Percentiles rank a stretch among this genome's conserved stretches.
Conservation (phyloP, 306 rosid genomes). For the Corylus americana region DNA sequence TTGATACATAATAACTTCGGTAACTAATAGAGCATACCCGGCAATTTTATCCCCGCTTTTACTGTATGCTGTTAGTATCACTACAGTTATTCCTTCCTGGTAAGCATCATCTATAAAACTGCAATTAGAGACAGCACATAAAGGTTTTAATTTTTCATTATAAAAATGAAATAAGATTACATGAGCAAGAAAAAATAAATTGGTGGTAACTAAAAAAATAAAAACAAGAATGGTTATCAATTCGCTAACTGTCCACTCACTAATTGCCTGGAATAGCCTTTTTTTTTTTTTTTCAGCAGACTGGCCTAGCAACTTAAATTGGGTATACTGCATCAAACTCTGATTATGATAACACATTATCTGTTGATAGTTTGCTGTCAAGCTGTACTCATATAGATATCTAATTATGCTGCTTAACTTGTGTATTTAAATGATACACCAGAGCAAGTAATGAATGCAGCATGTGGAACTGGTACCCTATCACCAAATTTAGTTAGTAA, state of each 20-base stretch:
- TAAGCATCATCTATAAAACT: constrained; percentile 85
- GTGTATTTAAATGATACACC: too few species aligned
- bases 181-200: neutral
- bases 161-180: neutral
- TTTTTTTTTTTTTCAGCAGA: neutral
- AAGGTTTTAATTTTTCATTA: neutral
- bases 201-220: neutral
- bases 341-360: too few species aligned
- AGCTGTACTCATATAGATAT: too few species aligned
- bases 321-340: neutral
- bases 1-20: constrained; percentile 18
- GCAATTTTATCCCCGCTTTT: constrained; percentile 65
- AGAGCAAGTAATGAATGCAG: too few species aligned
- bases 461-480: too few species aligned
- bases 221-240: neutral
- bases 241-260: neutral
- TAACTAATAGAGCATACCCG: constrained; percentile 52
- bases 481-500: too few species aligned
- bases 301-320: neutral
- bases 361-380: too few species aligned
- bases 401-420: too few species aligned
- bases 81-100: constrained; percentile 66
- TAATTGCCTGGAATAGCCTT: neutral
- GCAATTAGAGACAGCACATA: constrained; percentile 36
- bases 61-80: constrained; percentile 71